These are phyloP conservation scores for Hymenoscyphus linearis DNA, from an alignment of 2,329 filamentous ascomycete genomes.

Conservation along the genomic window DNA sequence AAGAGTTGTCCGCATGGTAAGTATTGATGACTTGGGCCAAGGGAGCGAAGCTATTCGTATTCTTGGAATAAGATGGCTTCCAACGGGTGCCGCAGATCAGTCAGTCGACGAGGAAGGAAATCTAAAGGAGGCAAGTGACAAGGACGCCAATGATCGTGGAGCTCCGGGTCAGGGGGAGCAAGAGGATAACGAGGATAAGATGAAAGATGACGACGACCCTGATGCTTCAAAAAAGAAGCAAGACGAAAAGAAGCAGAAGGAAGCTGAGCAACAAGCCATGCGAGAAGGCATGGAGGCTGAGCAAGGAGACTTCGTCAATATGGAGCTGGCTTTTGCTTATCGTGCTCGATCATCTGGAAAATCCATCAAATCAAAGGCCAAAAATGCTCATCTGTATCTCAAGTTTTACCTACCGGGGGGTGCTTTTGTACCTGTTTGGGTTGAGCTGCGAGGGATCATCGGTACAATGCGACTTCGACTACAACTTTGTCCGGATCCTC, in stretches of 20 bases:
- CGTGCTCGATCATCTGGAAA: constrained; percentile 56
- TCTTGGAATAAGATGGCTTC: constrained; percentile 66
- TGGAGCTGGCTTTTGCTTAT: constrained; percentile 72
- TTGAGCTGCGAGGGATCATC: constrained; percentile 67
- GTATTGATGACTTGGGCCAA: constrained; percentile 70
- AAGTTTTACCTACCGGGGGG: constrained; percentile 62
- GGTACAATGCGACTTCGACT: constrained; percentile 64
- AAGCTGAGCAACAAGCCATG: constrained; percentile 34
- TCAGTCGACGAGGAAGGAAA: constrained; percentile 56
- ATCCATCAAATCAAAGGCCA: constrained; percentile 56
- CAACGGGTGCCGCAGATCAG: constrained; percentile 61
- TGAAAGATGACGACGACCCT: constrained; percentile 27
- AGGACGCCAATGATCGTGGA: constrained; percentile 45
- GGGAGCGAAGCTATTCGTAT: constrained; percentile 67
- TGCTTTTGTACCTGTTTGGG: constrained; percentile 61
- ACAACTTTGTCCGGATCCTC: constrained; percentile 70
- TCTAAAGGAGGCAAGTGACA: constrained; percentile 36
- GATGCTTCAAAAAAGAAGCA: constrained; percentile 31
- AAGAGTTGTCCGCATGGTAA: constrained; percentile 66
- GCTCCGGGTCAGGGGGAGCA: constrained; percentile 35
- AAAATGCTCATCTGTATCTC: constrained; percentile 67
- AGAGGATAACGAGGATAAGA: constrained; percentile 29
- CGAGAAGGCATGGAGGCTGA: constrained; percentile 65
- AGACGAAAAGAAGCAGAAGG: constrained; percentile 28
- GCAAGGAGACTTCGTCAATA: constrained; percentile 72